Percentiles rank a stretch among this genome's conserved stretches.
Evolutionary conservation across 176 grass and related monocot species (phyloP).

Genomic region (Triticum urartu): DNA sequence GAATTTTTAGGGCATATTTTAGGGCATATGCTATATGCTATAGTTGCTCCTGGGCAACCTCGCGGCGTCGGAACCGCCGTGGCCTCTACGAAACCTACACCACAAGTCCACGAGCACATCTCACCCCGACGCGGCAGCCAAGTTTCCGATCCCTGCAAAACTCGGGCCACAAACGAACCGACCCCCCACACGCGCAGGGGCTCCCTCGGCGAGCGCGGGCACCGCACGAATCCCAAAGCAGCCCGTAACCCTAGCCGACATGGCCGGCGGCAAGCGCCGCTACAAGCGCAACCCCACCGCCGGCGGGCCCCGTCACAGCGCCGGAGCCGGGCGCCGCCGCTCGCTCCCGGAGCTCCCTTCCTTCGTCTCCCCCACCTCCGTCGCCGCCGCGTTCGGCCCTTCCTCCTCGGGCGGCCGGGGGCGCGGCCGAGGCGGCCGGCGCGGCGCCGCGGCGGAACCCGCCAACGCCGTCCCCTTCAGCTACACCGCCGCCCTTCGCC

Average conservation of each 20-base stretch:
- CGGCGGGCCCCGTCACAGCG: conserved; percentile 40
- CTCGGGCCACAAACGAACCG: too few species aligned
- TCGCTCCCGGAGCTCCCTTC: conserved; percentile 44
- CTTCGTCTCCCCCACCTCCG: conserved; percentile 39
- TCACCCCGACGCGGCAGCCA: too few species aligned
- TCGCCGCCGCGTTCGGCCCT: conserved; percentile 44
- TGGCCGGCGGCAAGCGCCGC: conserved; percentile 57
- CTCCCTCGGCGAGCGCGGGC: background rate
- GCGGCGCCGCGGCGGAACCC: background rate
- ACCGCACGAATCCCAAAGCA: conserved; percentile 14
- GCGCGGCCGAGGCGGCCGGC: background rate
- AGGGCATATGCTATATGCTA: too few species aligned
- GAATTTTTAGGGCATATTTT: too few species aligned
- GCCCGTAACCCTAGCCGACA: conserved; percentile 35
- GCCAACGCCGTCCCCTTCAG: conserved; percentile 41
- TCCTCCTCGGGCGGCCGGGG: conserved; percentile 5
- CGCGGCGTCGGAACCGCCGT: too few species aligned
- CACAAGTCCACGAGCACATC: too few species aligned
- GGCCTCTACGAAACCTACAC: too few species aligned
- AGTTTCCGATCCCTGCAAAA: too few species aligned
- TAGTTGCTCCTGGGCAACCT: too few species aligned
- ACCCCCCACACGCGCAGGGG: background rate
- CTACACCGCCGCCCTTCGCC: conserved; percentile 8
- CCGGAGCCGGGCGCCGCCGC: conserved; percentile 42
- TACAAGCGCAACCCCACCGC: conserved; percentile 55